Conservation (phyloP, 2,329 filamentous ascomycete species). For the Alternaria brassicae region DNA sequence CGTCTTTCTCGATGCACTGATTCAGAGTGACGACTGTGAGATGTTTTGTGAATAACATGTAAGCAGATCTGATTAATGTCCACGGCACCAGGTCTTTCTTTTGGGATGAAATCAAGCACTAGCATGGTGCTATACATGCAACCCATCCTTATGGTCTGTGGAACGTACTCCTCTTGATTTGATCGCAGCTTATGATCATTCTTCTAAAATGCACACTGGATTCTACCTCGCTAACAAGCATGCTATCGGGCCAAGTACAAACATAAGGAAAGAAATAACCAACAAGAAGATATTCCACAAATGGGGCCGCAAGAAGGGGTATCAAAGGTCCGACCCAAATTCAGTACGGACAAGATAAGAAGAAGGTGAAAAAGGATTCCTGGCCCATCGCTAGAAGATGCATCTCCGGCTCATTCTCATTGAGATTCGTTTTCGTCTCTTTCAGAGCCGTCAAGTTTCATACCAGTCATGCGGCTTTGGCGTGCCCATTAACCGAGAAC, state of each 20-base stretch:
- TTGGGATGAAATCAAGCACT: neutral
- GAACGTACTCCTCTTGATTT: neutral
- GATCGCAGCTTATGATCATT: neutral
- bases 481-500: neutral
- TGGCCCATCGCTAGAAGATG: neutral
- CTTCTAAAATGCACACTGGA: neutral
- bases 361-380: neutral
- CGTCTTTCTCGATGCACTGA: neutral
- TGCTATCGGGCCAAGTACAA: neutral
- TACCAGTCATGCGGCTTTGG: neutral
- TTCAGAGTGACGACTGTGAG: neutral
- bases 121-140: neutral
- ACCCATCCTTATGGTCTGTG: neutral
- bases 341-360: conserved; percentile 6
- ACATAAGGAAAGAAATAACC: neutral
- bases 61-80: neutral
- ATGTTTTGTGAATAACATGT: neutral
- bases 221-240: neutral
- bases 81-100: neutral
- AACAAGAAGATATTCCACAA: neutral
- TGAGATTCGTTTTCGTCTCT: neutral
- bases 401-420: neutral
- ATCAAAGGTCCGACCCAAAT: conserved; percentile 43
- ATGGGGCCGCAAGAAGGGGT: conserved; percentile 27
- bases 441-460: conserved; percentile 15